Evolutionary conservation across 306 rosid genomes (phyloP), one percentile per base, ranked within the genome.

Genomic region (Sindora glabra): DNA sequence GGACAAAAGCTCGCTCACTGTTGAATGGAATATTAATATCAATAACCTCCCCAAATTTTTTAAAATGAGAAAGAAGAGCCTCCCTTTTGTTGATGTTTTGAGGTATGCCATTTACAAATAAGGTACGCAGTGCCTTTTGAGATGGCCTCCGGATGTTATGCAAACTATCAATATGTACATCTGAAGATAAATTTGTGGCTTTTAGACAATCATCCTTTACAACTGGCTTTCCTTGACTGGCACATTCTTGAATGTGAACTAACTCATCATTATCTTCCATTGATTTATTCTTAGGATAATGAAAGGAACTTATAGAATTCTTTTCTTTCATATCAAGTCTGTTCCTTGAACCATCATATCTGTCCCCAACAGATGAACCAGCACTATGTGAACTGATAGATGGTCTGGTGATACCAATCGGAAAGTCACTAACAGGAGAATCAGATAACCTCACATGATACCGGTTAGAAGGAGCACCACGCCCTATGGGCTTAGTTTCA

Each of bases 1-100:
- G 99, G 68, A 94, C 87, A 74, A 94, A 94, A 69, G 99, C 99
- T 37, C 97, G 83, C 47, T 81, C 94, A 39, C 89, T 82, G 68
- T 89, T 94, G 19, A 25, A 46, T 30, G 99, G 99, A 73, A 94
- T 94, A 77, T 84, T 74, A 64, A 94, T 82, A 74, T 94, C 97
- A 48, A 86, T 56, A 61, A 94, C 85, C 72, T 89, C 89, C 50
- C 99, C 99, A 73, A 86, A 94, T 68, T 77, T 94, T 70, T 77
- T 74, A 75, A 94, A 94, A 84, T 94, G 99, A 57, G 94, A 80
- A 59, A 84, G 90, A 73, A 94, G 97, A 54, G 78, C 33, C 51
- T 89, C 99, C 60, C 77, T 82, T 72, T 62, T 84, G 78, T 94
- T 94, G 79, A 46, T 82, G 66, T 79, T 84, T 49, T 44, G 86